phyloP scores from a whole-genome alignment of 768 basidiomycete genomes.

The Boletus pseudopeckii region DNA sequence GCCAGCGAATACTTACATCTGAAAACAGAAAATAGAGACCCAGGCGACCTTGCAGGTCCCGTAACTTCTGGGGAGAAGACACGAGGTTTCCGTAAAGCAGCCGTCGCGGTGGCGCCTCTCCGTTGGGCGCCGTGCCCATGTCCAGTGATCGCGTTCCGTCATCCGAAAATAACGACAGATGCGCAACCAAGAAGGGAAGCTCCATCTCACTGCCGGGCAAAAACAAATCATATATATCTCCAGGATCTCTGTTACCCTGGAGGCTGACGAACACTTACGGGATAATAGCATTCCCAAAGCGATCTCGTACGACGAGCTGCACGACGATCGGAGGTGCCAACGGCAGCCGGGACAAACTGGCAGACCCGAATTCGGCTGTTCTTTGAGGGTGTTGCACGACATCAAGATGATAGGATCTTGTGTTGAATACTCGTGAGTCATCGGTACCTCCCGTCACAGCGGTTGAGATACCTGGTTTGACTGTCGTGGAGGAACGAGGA shows the following conservation, averaged over 20 bases:
- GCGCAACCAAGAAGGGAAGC: constrained; percentile 83
- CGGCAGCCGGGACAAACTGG: constrained; percentile 73
- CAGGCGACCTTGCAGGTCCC: constrained; percentile 74
- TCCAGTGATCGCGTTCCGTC: constrained; percentile 66
- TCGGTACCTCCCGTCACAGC: constrained; percentile 8
- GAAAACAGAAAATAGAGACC: constrained; percentile 91
- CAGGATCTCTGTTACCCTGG: constrained; percentile 19
- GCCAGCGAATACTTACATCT: constrained; percentile 81
- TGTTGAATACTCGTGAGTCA: constrained; percentile 18
- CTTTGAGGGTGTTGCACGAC: constrained; percentile 82
- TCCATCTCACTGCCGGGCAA: constrained; percentile 65
- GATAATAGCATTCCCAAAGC: constrained; percentile 63
- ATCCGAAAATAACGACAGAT: constrained; percentile 69
- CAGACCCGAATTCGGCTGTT: constrained; percentile 78
- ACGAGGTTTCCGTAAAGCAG: constrained; percentile 85
- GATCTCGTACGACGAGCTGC: constrained; percentile 71
- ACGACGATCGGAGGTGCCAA: constrained; percentile 83
- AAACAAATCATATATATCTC: constrained; percentile 21
- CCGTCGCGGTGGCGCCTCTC: constrained; percentile 46
- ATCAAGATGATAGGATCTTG: constrained; percentile 73
- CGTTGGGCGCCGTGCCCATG: constrained; percentile 51
- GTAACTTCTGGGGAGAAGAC: constrained; percentile 73
- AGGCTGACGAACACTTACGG: constrained; percentile 57
- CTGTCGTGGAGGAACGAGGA: constrained; percentile 56
- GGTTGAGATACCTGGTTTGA: constrained; percentile 46